These are phyloP conservation scores for Verticillium zaregamsianum DNA, from an alignment of 2,329 filamentous ascomycete species.

Conservation along the genomic window DNA sequence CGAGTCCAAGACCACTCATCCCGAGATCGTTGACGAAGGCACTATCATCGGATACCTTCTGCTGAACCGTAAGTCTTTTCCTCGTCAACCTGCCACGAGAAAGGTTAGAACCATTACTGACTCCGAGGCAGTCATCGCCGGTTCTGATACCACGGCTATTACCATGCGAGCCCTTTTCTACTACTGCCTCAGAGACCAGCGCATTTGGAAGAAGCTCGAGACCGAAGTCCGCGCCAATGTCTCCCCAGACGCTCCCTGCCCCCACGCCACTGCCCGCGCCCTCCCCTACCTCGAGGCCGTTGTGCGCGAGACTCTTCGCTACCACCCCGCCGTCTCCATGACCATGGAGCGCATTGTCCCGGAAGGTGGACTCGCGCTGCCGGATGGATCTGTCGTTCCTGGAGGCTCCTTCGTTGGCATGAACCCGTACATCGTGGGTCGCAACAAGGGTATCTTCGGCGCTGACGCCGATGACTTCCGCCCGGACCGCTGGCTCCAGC, in stretches of 20 bases:
- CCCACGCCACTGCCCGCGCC: conserved; percentile 22
- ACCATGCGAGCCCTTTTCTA: conserved; percentile 30
- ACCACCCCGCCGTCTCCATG: conserved; percentile 44
- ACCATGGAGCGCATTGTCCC: conserved; percentile 48
- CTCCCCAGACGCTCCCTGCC: background rate
- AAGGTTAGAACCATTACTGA: background rate
- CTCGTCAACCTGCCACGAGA: background rate
- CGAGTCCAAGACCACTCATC: conserved; percentile 26
- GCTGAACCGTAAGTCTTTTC: conserved; percentile 17
- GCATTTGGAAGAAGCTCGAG: conserved; percentile 21
- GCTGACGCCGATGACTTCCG: conserved; percentile 37
- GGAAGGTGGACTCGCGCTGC: conserved; percentile 27
- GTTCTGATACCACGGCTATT: conserved; percentile 31
- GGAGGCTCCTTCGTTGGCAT: conserved; percentile 34
- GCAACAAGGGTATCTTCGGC: conserved; percentile 38
- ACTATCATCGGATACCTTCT: conserved; percentile 23
- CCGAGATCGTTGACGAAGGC: conserved; percentile 30
- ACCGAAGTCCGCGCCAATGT: conserved; percentile 25
- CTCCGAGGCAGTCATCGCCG: conserved; percentile 23
- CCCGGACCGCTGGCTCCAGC: conserved; percentile 43
- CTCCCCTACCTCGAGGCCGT: conserved; percentile 45
- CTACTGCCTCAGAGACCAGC: conserved; percentile 27
- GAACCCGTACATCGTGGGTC: conserved; percentile 32
- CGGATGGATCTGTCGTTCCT: conserved; percentile 29
- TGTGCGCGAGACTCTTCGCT: conserved; percentile 45